Base-by-base conservation (phyloP, 768 basidiomycete genomes). In the Lentinula sp. region DNA sequence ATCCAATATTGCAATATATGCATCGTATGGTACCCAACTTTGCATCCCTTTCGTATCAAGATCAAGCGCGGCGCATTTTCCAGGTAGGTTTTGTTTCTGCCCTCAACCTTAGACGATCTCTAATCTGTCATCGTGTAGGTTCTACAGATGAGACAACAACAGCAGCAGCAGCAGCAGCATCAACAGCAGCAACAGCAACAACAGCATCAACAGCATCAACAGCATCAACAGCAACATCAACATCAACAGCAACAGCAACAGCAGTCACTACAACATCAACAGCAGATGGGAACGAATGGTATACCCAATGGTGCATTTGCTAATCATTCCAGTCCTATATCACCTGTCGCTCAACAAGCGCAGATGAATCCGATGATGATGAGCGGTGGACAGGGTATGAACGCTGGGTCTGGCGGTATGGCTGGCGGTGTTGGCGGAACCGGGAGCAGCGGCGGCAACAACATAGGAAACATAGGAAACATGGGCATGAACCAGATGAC, bases 51-150 rank as follows among this genome's bases (percentile, higher is more conserved):
- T 78, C 86, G 9, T 45, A 77, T 1, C 80, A 75, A 61, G 73
- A 78, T 65, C 87, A 90, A 72, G 66, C 89, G 63, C 86, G 87
- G 70, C 83, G 78, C 67, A 74, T 89, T 70, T 70, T 81, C 39
- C 84, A 84, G 76, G 86, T 86, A 64, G 54, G 75, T 71, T 28
- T 42, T 21, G 28, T n/a, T 48, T 61, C 11, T 50, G 42, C 51
- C 32, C 32, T 49, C 59, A 61, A 61, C 16, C 50, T 43, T 46
- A 54, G 34, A 34, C 42, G 51, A 35, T 40, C 5, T 6, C 45
- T 23, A 1, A 48, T 42, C 18, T 18, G 8, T 55, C 8, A 16
- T 39, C 48, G 32, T 31, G 13, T 34, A 42, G 32, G 46, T 62
- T 21, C 13, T 51, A 28, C 63, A 65, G 35, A 52, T 68, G 21